These are phyloP conservation scores for Plasmodium cynomolgi DNA, from an alignment of 169 alveolate genomes.

Conservation along the genomic window DNA sequence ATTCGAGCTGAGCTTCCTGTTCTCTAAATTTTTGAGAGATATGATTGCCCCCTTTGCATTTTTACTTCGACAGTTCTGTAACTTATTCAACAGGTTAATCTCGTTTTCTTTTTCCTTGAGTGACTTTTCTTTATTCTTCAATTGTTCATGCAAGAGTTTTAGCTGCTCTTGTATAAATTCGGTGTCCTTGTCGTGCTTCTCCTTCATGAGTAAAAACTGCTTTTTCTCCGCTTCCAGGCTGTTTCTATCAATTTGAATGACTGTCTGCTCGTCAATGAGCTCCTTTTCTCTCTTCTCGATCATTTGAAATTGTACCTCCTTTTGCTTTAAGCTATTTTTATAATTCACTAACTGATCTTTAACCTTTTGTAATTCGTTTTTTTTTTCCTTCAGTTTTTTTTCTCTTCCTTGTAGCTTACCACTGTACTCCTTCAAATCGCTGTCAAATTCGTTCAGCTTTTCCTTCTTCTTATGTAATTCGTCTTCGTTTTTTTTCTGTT, in stretches of 20 bases:
- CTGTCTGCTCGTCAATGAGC: slow-evolving; percentile 58
- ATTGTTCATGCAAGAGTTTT: slow-evolving; percentile 63
- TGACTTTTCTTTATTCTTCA: slow-evolving; percentile 69
- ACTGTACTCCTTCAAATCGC: slow-evolving; percentile 42
- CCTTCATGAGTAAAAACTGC: slow-evolving; percentile 61
- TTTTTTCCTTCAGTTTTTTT: slow-evolving; percentile 65
- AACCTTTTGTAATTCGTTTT: slow-evolving; percentile 65
- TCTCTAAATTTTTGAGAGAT: slow-evolving; percentile 58
- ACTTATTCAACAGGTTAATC: slow-evolving; percentile 42
- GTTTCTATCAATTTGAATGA: slow-evolving; percentile 62
- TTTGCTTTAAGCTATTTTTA: slow-evolving; percentile 65
- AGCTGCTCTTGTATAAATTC: slow-evolving; percentile 72
- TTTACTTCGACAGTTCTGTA: slow-evolving; percentile 62
- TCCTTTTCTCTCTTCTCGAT: slow-evolving; percentile 68
- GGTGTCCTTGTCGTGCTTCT: slow-evolving; percentile 68
- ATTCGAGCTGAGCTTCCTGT: slow-evolving; percentile 38
- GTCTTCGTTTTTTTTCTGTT: slow-evolving; percentile 34
- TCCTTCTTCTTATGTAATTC: slow-evolving; percentile 68
- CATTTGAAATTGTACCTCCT: slow-evolving; percentile 62
- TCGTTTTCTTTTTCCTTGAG: slow-evolving; percentile 70
- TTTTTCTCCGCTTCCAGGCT: slow-evolving; percentile 72
- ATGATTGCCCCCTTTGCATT: slow-evolving; percentile 66
- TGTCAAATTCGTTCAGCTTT: slow-evolving; percentile 26
- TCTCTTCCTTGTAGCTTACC: slow-evolving; percentile 64
- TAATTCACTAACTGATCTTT: slow-evolving; percentile 64